Conservation (phyloP, 2,329 filamentous ascomycete species). For the Trematosphaeria pertusa region DNA sequence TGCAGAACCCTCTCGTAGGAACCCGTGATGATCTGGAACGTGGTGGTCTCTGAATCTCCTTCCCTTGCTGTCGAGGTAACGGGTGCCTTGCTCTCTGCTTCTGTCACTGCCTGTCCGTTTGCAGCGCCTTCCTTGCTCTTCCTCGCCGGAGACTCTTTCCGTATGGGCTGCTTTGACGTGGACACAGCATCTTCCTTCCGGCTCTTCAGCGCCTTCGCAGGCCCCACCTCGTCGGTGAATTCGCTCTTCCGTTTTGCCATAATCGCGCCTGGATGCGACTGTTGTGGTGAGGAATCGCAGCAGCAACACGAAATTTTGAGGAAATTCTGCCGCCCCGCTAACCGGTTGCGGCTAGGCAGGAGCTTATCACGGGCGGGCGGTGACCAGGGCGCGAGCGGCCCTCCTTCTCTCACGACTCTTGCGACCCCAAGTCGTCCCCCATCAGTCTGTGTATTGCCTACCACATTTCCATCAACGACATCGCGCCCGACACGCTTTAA, state of each 20-base stretch:
- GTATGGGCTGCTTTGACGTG: slow-evolving; percentile 23
- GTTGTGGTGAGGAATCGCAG: slow-evolving; percentile 18
- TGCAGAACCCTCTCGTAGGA: slow-evolving; percentile 95
- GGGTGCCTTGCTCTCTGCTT: slow-evolving; percentile 21
- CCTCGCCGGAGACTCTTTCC: slow-evolving; percentile 19
- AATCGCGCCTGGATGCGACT: slow-evolving; percentile 13
- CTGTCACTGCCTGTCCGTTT: slow-evolving; percentile 17
- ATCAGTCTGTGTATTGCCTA: slow-evolving; percentile 37
- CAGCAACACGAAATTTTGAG: slow-evolving; percentile 28
- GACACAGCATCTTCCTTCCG: slow-evolving; percentile 31
- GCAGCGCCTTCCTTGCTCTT: slow-evolving; percentile 25
- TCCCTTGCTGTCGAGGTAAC: slow-evolving; percentile 12
- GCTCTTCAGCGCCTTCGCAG: slow-evolving; percentile 34
- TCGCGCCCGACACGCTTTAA: slow-evolving; percentile 36
- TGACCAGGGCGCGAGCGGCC: slow-evolving; percentile 20
- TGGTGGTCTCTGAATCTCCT: slow-evolving; percentile 22
- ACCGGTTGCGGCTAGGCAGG: slow-evolving; percentile 24
- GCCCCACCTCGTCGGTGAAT: slow-evolving; percentile 19
- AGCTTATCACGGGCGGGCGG: slow-evolving; percentile 34
- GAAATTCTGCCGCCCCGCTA: slow-evolving; percentile 28
- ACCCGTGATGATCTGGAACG: slow-evolving; percentile 89
- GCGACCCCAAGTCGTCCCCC: slow-evolving; percentile 25
- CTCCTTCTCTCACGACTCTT: slow-evolving; percentile 33
- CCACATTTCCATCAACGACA: slow-evolving; percentile 45
- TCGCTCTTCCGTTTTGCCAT: slow-evolving; percentile 50